Evolutionary conservation across 2,329 filamentous ascomycete species (phyloP), one percentile per base, ranked within the genome.

Genomic region (Venturia pyrina): DNA sequence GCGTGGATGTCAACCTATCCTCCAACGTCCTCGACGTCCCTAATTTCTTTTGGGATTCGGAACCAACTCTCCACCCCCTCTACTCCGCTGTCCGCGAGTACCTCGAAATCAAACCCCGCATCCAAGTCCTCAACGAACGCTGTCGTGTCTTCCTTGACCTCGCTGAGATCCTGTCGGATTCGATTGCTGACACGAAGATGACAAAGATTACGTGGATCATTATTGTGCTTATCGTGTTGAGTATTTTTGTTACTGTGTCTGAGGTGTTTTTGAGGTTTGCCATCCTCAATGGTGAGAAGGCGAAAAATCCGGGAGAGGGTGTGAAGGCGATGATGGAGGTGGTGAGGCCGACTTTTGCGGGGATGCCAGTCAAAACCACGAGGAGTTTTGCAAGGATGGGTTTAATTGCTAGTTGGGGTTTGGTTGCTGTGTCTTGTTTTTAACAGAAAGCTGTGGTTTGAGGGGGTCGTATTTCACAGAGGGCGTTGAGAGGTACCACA

Each of bases 41-140:
- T 68, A 96, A 93, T 75, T 97, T 97, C 83, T 96, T 98, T 83
- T 99, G 95, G 95, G 93, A 98, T 75, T 90, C 90, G 13, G 95
- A 99, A 75, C 95, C 95, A 21, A 97, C 91, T 0, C 83, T 99
- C 0, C 91, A 97, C 75, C 95, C 95, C 0, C 87, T 99, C 37
- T 99, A 99, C 79, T 88, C 87, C 67, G 95, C 93, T 67, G 91
- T 98, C 63, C 90, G 95, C 71, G 95, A 98, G 76, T 99, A 99
- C 74, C 88, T 99, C 68, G 95, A 99, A 74, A 98, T 99, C 75
- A 93, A 96, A 73, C 91, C 89, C 8, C 91, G 95, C 65, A 96
- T 96, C 75, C 91, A 96, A 76, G 93, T 98, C 32, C 88, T 99
- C 69, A 99, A 99, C 77, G 95, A 98, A 78, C 89, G 95, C 64